These are phyloP conservation scores for Puccinia triticina DNA, from an alignment of 1,284 basidiomycete species.

Conservation along the genomic window DNA sequence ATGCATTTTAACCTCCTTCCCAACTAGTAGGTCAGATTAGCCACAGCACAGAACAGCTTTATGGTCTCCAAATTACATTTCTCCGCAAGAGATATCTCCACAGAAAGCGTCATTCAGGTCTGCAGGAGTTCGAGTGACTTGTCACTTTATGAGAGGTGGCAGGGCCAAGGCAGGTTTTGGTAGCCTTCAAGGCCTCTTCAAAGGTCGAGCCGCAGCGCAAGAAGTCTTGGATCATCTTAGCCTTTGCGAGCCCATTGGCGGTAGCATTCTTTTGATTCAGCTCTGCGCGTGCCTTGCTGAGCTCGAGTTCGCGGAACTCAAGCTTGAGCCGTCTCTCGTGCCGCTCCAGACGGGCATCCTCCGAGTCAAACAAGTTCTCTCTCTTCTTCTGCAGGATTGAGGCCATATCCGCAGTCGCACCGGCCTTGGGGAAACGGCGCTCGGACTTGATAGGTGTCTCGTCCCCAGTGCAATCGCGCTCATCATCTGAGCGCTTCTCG, in stretches of 20 bases:
- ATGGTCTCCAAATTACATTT: no score
- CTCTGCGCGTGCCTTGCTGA: background rate
- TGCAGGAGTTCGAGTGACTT: no score
- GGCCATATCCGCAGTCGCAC: background rate
- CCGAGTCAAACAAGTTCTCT: background rate
- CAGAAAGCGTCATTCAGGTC: no score
- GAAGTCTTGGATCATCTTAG: constrained; percentile 14
- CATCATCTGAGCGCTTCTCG: background rate
- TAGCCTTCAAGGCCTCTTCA: background rate
- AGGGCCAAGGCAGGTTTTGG: no score
- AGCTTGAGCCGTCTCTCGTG: background rate
- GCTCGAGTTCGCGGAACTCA: background rate
- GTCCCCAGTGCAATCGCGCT: background rate
- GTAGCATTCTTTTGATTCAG: background rate
- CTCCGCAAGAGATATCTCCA: no score
- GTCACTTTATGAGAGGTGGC: no score
- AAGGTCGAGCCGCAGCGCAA: background rate
- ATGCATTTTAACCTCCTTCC: no score
- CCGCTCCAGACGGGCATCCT: background rate
- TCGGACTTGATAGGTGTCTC: background rate
- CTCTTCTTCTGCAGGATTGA: background rate
- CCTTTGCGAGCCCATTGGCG: background rate
- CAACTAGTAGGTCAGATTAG: no score
- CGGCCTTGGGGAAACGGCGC: background rate
- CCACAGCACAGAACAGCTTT: no score